Evolutionary conservation across 2,329 filamentous ascomycete genomes (phyloP), one percentile per base, ranked within the genome.

Genomic region (Chaetomium sp.): DNA sequence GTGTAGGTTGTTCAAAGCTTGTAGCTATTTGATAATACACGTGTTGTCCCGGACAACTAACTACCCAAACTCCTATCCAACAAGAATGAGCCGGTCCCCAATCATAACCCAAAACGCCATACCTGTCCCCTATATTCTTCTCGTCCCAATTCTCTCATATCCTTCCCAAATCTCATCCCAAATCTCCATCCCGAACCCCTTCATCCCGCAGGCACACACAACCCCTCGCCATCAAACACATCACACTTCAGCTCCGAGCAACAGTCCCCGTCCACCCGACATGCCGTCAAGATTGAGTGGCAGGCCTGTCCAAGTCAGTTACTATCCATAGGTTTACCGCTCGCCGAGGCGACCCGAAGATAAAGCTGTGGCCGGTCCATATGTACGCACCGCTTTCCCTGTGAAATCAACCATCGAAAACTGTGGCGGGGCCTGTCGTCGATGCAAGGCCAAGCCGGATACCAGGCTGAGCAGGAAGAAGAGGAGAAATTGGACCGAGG

Each of bases 201-300:
- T 56, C n/a, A 59, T 6, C 52, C 54, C 4, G 41, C 49, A 4
- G 60, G 60, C 12, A 58, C 58, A 53, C 60, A 62, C 11, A 62
- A 37, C 14, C 53, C 49, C 27, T 62, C 60, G 38, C 48, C 56
- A 47, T 61, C 60, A 32, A 57, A 59, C n/a, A 14, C 53, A 10
- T 35, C 51, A 45, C 60, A 62, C 6, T 47, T 42, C 44, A 62
- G 43, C 10, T 49, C 56, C 1, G 56, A 27, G 40, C 60, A 62
- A 40, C 60, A 62, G 46, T 62, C 59, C 8, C 46, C n/a, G 33
- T 56, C 46, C 3, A 42, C 48, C 10, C 56, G 59, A 51, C 60
- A 62, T 10, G 48, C 42, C 5, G 59, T 61, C 50, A 61, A 37
- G 9, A 61, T 54, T 1, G 59, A 49, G 42, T 59, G 60, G 43